Percentiles rank a stretch among this genome's conserved stretches.
These are phyloP conservation scores for Persicaria tinctoria DNA, from an alignment of 148 eudicot species.

Conservation along the genomic window DNA sequence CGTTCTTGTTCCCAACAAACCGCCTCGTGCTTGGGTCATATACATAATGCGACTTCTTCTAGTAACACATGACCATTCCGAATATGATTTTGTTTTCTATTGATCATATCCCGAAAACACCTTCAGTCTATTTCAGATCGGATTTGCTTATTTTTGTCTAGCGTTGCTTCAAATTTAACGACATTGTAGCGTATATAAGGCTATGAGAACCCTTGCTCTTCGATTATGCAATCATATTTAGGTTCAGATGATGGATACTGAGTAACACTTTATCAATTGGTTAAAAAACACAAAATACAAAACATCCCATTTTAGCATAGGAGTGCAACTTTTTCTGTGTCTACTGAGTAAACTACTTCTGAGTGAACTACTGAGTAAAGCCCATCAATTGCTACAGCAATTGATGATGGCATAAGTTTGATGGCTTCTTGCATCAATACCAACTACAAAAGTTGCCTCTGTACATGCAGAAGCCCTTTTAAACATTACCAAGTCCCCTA, in stretches of 20 bases:
- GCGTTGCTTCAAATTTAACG: constrained; percentile 5
- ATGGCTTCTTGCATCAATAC: constrained; percentile 1
- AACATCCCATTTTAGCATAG: not conserved
- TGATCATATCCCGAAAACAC: not conserved
- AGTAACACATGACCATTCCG: constrained; percentile 17
- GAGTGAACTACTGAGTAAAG: too few relatives aligned
- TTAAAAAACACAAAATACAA: not conserved
- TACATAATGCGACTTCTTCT: constrained; percentile 6
- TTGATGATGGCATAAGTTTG: not conserved
- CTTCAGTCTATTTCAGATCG: not conserved
- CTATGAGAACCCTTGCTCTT: not conserved
- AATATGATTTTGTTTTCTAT: constrained; percentile 18
- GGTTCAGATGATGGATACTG: not conserved
- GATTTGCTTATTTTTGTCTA: not conserved
- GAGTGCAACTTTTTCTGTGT: not conserved
- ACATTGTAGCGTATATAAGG: constrained; percentile 11
- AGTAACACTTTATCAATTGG: not conserved
- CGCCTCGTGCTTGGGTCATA: not conserved
- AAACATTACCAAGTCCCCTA: not conserved
- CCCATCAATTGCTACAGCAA: not conserved
- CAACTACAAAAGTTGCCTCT: constrained; percentile 6
- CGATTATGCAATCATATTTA: not conserved
- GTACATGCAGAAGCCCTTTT: constrained; percentile 4
- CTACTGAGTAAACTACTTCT: not conserved
- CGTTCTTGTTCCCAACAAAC: not conserved